Percentiles rank a stretch among this genome's conserved stretches.
Conservation (phyloP, 805 yeast species). For the Candida sphagnicola region DNA sequence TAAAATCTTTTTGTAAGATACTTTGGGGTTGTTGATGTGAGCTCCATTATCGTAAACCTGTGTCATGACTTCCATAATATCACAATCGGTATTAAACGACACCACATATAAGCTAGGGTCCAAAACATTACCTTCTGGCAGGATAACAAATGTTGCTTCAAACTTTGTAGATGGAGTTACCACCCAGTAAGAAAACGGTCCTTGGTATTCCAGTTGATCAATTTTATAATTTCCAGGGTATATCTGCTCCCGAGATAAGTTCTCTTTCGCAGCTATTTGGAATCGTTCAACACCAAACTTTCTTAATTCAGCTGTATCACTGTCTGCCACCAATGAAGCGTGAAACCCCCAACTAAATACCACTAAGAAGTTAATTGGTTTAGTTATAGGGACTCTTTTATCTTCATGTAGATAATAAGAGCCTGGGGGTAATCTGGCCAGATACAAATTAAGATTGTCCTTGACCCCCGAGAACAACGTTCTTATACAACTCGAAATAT, state of each 20-base stretch:
- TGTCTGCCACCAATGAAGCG: slow-evolving; percentile 77
- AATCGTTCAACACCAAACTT: slow-evolving; percentile 65
- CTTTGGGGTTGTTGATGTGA: slow-evolving; percentile 48
- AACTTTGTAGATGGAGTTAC: slow-evolving; percentile 52
- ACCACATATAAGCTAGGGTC: slow-evolving; percentile 43
- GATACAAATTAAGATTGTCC: slow-evolving; percentile 34
- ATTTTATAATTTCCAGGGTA: slow-evolving; percentile 43
- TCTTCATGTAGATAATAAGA: slow-evolving; percentile 21
- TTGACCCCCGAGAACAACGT: slow-evolving; percentile 15
- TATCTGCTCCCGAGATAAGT: slow-evolving; percentile 46
- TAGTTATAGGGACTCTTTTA: slow-evolving; percentile 6
- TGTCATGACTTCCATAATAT: slow-evolving; percentile 51
- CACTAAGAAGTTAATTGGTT: slow-evolving; percentile 43
- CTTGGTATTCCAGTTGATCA: slow-evolving; percentile 13
- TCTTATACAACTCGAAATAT: slow-evolving; percentile 13
- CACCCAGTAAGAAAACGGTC: slow-evolving; percentile 57
- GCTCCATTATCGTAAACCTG: slow-evolving; percentile 54
- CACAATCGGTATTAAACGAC: slow-evolving; percentile 35
- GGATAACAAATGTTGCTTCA: slow-evolving; percentile 59
- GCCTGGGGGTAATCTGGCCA: slow-evolving; percentile 38
- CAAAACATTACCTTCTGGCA: slow-evolving; percentile 52
- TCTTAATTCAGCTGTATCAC: slow-evolving; percentile 66
- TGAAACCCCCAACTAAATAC: slow-evolving; percentile 86
- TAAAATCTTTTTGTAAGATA: slow-evolving; percentile 38
- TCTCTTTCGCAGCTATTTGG: slow-evolving; percentile 57